A percentile compares a stretch with the other conserved stretches of the same genome.
Evolutionary conservation across 176 grass and related monocot genomes (phyloP).

Genomic region (maize (Zea mays)): Zm-B73-REFERENCE-NAM-5.0 NC_050100.1:218466501-218467000

Average conservation of each 20-base stretch:
- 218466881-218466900: conserved; percentile 47
- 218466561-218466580: conserved; percentile 89
- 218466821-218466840: conserved; percentile 76
- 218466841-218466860: conserved; percentile 85
- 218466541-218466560: conserved; percentile 80
- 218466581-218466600: conserved; percentile 90
- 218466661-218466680: not conserved
- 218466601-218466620: not conserved
- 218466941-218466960: conserved; percentile 95
- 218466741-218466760: conserved; percentile 93
- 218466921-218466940: conserved; percentile 68
- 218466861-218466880: conserved; percentile 93
- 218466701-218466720: conserved; percentile 85
- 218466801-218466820: conserved; percentile 97
- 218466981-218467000: not conserved
- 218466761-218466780: conserved; percentile 84
- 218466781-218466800: conserved; percentile 97
- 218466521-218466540: conserved; percentile 78
- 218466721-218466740: conserved; percentile 77
- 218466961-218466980: conserved; percentile 92
- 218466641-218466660: conserved; percentile 33
- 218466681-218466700: conserved; percentile 82
- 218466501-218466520: conserved; percentile 62
- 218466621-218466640: conserved; percentile 19
- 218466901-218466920: conserved; percentile 72